A percentile compares a stretch with the other conserved stretches of the same genome.
These are phyloP conservation scores for Deuterostichococcus epilithicus DNA, from an alignment of 139 green algal genomes.

Conservation along the genomic window DNA sequence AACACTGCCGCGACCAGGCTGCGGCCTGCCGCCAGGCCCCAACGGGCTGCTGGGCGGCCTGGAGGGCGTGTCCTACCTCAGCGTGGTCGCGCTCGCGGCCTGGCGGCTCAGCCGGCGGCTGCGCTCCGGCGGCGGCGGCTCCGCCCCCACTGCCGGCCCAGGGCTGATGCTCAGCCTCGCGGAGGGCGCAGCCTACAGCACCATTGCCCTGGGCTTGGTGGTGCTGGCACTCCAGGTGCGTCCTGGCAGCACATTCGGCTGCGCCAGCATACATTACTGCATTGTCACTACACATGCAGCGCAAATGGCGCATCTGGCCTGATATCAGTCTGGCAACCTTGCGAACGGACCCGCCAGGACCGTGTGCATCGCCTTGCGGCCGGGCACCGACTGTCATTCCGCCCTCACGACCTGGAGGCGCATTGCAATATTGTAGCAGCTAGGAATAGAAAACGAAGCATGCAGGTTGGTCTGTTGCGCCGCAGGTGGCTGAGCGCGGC, in stretches of 20 bases:
- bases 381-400: background rate
- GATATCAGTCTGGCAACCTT: too few relatives aligned
- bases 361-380: too few relatives aligned
- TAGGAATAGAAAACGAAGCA: background rate
- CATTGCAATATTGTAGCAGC: background rate
- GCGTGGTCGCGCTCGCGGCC: conserved; percentile 33
- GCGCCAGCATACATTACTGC: background rate
- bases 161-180: conserved; percentile 20
- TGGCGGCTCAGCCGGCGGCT: conserved; percentile 13
- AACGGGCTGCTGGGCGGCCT: conserved; percentile 50
- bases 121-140: background rate
- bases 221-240: conserved; percentile 35
- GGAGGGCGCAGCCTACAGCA: conserved; percentile 26
- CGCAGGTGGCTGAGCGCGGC: conserved; percentile 24
- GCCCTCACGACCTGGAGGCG: background rate
- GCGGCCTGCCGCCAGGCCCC: conserved; percentile 63
- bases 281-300: background rate
- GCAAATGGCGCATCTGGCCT: too few relatives aligned
- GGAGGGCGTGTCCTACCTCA: conserved; percentile 64
- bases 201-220: conserved; percentile 11
- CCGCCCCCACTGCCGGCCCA: conserved; percentile 9
- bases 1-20: too few relatives aligned
- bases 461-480: background rate
- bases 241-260: conserved; percentile 2
- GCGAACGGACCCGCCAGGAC: too few relatives aligned